These are phyloP conservation scores for Spergularia bocconei DNA, from an alignment of 148 eudicot species.

Conservation along the genomic window DNA sequence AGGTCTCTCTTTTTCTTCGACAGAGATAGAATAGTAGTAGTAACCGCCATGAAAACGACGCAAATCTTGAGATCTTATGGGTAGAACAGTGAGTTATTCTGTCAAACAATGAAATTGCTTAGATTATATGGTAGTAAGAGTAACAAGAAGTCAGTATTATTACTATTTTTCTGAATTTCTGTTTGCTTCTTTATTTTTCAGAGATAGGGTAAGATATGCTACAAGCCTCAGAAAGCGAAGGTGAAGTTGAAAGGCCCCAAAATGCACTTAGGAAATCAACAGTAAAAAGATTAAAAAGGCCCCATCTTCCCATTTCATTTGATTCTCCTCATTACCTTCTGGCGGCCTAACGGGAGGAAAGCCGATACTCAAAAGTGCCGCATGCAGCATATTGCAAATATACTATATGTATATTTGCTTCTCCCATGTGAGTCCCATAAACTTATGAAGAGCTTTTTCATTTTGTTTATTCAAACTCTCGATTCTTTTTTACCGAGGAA, in stretches of 20 bases:
- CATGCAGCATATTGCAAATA: neutral
- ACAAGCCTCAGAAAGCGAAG: neutral
- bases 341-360: neutral
- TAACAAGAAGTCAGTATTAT: neutral
- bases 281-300: neutral
- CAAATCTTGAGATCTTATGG: neutral
- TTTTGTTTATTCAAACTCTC: neutral
- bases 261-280: neutral
- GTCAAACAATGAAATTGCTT: slow-evolving; percentile 13
- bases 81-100: slow-evolving; percentile 15
- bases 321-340: neutral
- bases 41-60: neutral
- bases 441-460: neutral
- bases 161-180: neutral
- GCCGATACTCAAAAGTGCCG: neutral
- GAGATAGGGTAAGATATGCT: neutral
- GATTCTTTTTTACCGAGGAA: too few relatives aligned
- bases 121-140: neutral
- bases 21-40: neutral
- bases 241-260: slow-evolving; percentile 9
- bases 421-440: neutral
- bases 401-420: too few relatives aligned
- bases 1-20: too few relatives aligned
- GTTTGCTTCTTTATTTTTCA: neutral
- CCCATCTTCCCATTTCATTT: neutral